Base-by-base conservation (phyloP, 2,329 filamentous ascomycete genomes). In the Monosporascus sp. region DNA sequence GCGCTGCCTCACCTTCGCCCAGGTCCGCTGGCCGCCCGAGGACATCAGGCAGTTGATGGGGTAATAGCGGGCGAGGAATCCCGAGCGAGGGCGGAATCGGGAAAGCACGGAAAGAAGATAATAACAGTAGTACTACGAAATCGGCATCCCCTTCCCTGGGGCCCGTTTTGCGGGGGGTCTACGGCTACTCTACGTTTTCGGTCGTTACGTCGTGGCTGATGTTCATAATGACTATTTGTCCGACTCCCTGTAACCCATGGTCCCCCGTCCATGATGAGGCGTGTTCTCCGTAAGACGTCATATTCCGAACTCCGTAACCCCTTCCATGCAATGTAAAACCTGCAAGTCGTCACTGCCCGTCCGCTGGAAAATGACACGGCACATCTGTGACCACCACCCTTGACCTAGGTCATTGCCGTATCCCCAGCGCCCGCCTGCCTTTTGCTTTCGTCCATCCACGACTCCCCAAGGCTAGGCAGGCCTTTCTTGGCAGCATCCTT, bases 31-130 rank as follows among this genome's bases (percentile, higher is more conserved):
- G 94, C 92, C 92, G 54, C 94, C 94, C 0, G 87, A 91, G 64
- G 93, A 97, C 74, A 80, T 94, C 62, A 80, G 90, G 67, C 94
- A 99, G 75, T 75, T 99, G 63, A 99, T 99, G 94, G 94, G 94
- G 15, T 94, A 72, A 41, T n/a, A 41, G 38, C 3, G 6, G 31
- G 31, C 27, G 11, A 14, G 11, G 14, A 35, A 35, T 35, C 14
- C 14, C 9, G 31, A 35, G 31, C 31, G 31, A 35, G 31, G 9
- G 31, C 31, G 11, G 11, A 35, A 14, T 35, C 31, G 31, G 31
- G 31, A 35, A 14, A 35, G 31, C 11, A 14, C 9, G 31, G 9
- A 35, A 14, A 35, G 9, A 14, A 43, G 14, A 24, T 43, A 22
- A 43, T 43, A 43, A 43, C 14, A 6, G 7, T 20, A 43, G 6